These are phyloP conservation scores for Trichosporon sp. DNA, from an alignment of 1,284 basidiomycete species.

Conservation along the genomic window DNA sequence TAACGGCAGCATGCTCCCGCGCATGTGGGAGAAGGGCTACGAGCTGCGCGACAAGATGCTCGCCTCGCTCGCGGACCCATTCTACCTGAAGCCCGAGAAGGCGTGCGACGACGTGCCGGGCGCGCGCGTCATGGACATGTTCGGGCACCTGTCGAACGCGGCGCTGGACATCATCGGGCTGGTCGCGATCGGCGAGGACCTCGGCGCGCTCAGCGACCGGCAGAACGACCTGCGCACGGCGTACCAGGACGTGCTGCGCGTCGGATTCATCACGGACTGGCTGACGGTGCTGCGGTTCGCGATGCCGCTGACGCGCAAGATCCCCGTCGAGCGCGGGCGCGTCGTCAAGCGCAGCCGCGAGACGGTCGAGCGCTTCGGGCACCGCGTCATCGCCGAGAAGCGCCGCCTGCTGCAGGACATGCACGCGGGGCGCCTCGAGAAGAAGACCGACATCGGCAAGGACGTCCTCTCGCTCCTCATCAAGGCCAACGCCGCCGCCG, in stretches of 20 bases:
- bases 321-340: not conserved
- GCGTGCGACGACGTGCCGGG: not conserved
- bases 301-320: not conserved
- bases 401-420: not conserved
- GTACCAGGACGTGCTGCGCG: slow-evolving; percentile 50
- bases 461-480: slow-evolving; percentile 54
- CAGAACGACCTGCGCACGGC: slow-evolving; percentile 43
- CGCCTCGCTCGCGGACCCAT: not conserved
- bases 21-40: slow-evolving; percentile 6
- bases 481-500: slow-evolving; percentile 59
- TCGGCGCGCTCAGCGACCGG: slow-evolving; percentile 55
- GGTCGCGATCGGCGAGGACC: slow-evolving; percentile 62
- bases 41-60: slow-evolving; percentile 5
- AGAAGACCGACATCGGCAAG: slow-evolving; percentile 49
- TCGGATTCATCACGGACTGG: slow-evolving; percentile 3
- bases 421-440: slow-evolving; percentile 30
- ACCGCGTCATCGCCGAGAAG: slow-evolving; percentile 31
- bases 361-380: slow-evolving; percentile 61
- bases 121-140: slow-evolving; percentile 8
- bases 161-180: slow-evolving; percentile 65
- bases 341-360: slow-evolving; percentile 32
- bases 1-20: not conserved
- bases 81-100: not conserved
- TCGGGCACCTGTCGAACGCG: slow-evolving; percentile 47
- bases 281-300: not conserved